Base-by-base conservation (phyloP, 345 rosid species). In the Dipteronia dyeriana region DNA sequence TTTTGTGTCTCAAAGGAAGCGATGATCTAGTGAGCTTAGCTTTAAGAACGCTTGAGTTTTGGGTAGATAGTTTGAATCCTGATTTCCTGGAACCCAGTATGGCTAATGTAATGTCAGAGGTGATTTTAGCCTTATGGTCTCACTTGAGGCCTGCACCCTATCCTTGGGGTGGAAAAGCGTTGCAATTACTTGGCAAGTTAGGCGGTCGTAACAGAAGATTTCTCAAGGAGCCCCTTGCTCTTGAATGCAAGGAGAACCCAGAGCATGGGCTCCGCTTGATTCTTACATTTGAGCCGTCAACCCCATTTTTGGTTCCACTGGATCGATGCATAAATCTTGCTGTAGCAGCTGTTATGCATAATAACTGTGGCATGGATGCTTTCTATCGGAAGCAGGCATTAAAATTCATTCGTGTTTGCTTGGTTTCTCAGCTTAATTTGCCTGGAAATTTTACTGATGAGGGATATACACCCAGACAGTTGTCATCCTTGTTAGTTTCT, bases 41-140 rank as follows among this genome's bases (percentile, higher is more conserved):
- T 62, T 85, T 96, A 84, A 92, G 97, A 80, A 96, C 98, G 62
- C 94, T 96, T 59, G 99, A 96, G 82, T 96, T 96, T 83, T 96
- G 99, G 99, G 97, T 96, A n/a, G 99, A 94, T 79, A 96, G 97
- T 82, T 87, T 96, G 75, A 96, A 96, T 90, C 99, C 99, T 64
- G 99, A 94, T 81, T 96, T 94, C 85, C 77, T 96, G 83, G 99
- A 96, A 84, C 97, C 99, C 49, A 94, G 95, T 79, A 94, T 96
- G 98, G 97, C 97, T 12, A 96, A 87, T 85, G 97, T 96, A 73
- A 94, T 92, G 97, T 92, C 97, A 1, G 97, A 94, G 85, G 97
- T 94, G 87, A 94, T 94, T 83, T 91, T 96, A 82, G 97, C 98
- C 76, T 80, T 97, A 75, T 97, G 99, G 99, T 92, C 95, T 83